phyloP scores from a whole-genome alignment of 2,329 filamentous ascomycete genomes.

The Blumeria graminis region DNA sequence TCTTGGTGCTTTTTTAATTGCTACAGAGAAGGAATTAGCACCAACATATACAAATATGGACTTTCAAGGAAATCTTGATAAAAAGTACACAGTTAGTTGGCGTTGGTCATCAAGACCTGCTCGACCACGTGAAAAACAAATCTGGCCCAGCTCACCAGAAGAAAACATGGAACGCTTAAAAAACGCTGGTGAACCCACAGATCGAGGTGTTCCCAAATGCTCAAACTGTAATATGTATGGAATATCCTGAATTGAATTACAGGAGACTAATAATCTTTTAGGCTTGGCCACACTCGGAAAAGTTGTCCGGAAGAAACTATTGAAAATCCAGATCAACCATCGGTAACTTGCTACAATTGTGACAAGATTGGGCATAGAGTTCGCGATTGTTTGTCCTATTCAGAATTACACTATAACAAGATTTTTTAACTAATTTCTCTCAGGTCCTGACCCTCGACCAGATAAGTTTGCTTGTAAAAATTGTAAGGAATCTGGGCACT shows the following conservation, averaged over 20 bases:
- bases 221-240: conserved; percentile 7
- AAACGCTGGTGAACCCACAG: conserved; percentile 39
- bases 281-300: conserved; percentile 32
- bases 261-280: background rate
- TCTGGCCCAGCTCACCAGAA: conserved; percentile 32
- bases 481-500: conserved; percentile 24
- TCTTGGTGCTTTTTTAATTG: conserved; percentile 36
- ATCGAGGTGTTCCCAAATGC: conserved; percentile 34
- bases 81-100: conserved; percentile 38
- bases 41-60: conserved; percentile 45
- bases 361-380: conserved; percentile 37
- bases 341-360: conserved; percentile 42
- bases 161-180: conserved; percentile 40
- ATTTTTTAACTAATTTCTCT: background rate
- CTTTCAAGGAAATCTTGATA: conserved; percentile 40
- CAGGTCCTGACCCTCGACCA: conserved; percentile 31
- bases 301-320: conserved; percentile 32
- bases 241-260: conserved; percentile 21
- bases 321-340: conserved; percentile 21
- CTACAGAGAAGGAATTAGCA: conserved; percentile 30
- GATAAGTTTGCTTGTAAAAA: conserved; percentile 46
- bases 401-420: background rate
- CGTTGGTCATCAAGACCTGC: conserved; percentile 32
- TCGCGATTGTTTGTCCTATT: conserved; percentile 35
- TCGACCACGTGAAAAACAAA: conserved; percentile 31